Base-by-base conservation (phyloP, 805 yeast genomes). In the Metschnikowia continentalis region DNA sequence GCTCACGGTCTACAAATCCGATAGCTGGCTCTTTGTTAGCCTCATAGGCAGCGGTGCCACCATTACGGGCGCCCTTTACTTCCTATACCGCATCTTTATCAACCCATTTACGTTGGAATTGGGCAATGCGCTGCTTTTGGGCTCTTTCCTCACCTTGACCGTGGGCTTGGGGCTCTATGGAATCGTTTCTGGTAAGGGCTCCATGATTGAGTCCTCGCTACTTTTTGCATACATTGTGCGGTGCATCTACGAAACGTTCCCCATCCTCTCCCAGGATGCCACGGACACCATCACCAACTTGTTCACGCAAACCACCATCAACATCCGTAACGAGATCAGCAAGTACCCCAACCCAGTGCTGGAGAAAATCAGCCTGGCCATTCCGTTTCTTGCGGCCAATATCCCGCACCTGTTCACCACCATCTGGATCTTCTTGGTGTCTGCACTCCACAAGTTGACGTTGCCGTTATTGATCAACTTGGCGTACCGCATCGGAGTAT, bases 161-260 rank as follows among this genome's bases (percentile, higher is more conserved):
- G 71, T 82, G 1, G 81, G 88, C 17, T 66, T 94, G 35, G 90
- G 96, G 0, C 66, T 88, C 2, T 90, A 80, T 67, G 99, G 97
- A 1, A 89, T 94, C 33, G 78, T 87, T 19, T 82, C 92, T 2
- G 85, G 86, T 6, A 81, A 80, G 53, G 97, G 97, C 3, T 84
- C 92, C n/a, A 84, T 92, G n/a, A 78, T 91, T 47, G 99, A 94
- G 68, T 80, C 90, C 32, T 86, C 96, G 11, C 70, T 92, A 51
- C 76, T 94, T 61, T 84, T 90, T 64, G 92, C 95, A 7, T 94
- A 94, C 68, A 84, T 92, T 54, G 96, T 94, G 30, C 87, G 95
- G 64, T 90, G 96, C 61, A 82, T 91, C 54, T 94, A 94, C 67
- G 95, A 91, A 64, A 83, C 96, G 3, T 90, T 92, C 61, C 97